Percentiles rank a stretch among this genome's conserved stretches.
Evolutionary conservation across 2,329 filamentous ascomycete genomes (phyloP).

Genomic region (Diplodia intermedia): DNA sequence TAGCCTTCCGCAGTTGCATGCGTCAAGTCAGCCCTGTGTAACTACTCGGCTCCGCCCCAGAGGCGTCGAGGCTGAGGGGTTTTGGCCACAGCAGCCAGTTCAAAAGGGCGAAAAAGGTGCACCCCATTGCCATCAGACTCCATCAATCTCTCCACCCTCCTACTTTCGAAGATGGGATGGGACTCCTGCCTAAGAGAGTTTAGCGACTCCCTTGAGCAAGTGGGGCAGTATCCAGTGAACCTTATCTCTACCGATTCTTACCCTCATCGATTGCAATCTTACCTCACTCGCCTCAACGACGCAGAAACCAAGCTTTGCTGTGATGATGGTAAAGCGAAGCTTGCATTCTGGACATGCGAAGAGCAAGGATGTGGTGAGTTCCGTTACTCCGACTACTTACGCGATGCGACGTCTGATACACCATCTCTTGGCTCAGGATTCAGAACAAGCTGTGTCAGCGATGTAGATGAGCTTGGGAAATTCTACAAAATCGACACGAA

Average conservation of each 20-base stretch:
- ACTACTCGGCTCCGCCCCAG: not conserved
- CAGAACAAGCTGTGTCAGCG: too few species aligned
- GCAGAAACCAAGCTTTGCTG: not conserved
- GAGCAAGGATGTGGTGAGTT: slow-evolving; percentile 4
- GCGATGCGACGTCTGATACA: not conserved
- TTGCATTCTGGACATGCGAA: not conserved
- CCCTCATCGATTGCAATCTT: not conserved
- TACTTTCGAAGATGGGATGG: not conserved
- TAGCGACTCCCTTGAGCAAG: not conserved
- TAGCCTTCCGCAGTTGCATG: not conserved
- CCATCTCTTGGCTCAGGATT: not conserved
- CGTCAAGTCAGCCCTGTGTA: not conserved
- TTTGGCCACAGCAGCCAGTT: not conserved
- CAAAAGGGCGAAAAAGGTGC: not conserved
- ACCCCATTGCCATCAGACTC: not conserved
- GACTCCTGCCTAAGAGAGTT: not conserved
- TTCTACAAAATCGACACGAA: not conserved
- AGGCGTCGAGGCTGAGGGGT: too few species aligned
- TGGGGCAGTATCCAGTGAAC: not conserved
- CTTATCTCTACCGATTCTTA: not conserved
- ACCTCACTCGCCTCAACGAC: not conserved
- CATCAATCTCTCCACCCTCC: too few species aligned
- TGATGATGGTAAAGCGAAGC: not conserved
- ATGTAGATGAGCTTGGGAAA: not conserved
- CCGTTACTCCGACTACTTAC: not conserved